Evolutionary conservation across 805 yeast species (phyloP), one percentile per base, ranked within the genome.

Genomic region (Wickerhamiella sergipiensis): DNA sequence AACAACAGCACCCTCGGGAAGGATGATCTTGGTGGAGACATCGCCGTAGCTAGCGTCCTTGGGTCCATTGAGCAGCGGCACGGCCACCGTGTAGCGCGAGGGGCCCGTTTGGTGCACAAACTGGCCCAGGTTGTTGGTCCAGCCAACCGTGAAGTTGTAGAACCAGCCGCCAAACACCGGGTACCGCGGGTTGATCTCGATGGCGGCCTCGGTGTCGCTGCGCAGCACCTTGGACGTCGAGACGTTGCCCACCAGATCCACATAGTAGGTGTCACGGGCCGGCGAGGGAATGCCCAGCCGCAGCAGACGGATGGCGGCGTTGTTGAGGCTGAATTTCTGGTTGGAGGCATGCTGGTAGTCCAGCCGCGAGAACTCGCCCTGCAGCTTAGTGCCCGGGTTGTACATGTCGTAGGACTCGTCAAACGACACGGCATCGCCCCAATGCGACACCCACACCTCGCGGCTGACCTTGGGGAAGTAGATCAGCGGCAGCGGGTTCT

Each of bases 81-180:
- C 77, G 49, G 71, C 74, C 31, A 84, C 68, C 12, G 83, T 62
- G 62, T 78, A 85, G 13, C 71, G 66, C 52, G 77, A 80, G 17
- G 67, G 68, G 10, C 70, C 69, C 17, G 71, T 58, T 42, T 64
- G 60, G 58, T 68, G 79, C 49, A 85, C 71, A 57, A 74, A 81
- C 45, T 77, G 68, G 15, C 69, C 61, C 43, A 89, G 67, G 19
- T 72, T 69, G 56, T 79, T 76, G 47, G 81, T 78, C 95, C 95
- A 92, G n/a, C 97, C 97, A 58, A 90, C 67, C 21, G 97, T 92
- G 73, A 86, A 92, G 68, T 90, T 87, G 68, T 87, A 90, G 61
- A 81, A 76, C 98, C 98, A 92, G 43, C 89, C 94, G 47, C 98
- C 98, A 67, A 86, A 85, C 6, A 92, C 65, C n/a, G 98, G 98